Base-by-base conservation (phyloP, 2,329 filamentous ascomycete species). In the Didymella segeticola region DNA sequence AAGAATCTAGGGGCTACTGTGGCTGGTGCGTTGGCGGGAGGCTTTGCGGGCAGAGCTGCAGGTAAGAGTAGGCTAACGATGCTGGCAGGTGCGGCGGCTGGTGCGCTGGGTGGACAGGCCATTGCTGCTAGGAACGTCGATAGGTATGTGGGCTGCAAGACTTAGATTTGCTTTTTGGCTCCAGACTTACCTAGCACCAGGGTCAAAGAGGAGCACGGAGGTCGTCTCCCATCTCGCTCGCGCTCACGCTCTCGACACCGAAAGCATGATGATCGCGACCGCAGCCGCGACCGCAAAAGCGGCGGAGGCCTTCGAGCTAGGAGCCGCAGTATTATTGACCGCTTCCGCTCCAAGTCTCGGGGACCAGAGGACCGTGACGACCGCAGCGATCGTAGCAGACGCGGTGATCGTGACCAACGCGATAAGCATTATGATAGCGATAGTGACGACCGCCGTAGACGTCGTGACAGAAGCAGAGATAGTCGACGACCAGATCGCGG, bases 1-100 rank as follows among this genome's bases (percentile, higher is more conserved):
- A 67, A 64, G 54, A 63, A 63, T 52, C 55, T 74, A 58, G 69
- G 69, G 39, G 71, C 72, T 60, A 68, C 68, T 49, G 63, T 71
- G 62, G 71, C 65, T 67, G 72, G 72, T 72, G 72, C 71, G 68
- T 72, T 75, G 62, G 72, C 68, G 36, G 72, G 72, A 53, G 72
- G 71, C 42, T 50, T 75, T 47, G 68, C 69, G 22, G 71, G 70
- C 29, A 69, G 63, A 37, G 56, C 62, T 49, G 46, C 72, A 43
- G 70, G 70, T 37, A 66, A 70, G 43, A 67, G 69, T 53, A 70
- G 62, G 61, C 69, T 75, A 58, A 73, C 71, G 36, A 70, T 71
- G 48, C 53, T 74, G 43, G 68, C 69, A 73, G 72, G 72, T 56
- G 71, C 68, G 25, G 72, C 71, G 19, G 69, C 72, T 20, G 71